These are phyloP conservation scores for Funneliformis mosseae DNA, from an alignment of 192 early-diverging fungal species.

Conservation along the genomic window DNA sequence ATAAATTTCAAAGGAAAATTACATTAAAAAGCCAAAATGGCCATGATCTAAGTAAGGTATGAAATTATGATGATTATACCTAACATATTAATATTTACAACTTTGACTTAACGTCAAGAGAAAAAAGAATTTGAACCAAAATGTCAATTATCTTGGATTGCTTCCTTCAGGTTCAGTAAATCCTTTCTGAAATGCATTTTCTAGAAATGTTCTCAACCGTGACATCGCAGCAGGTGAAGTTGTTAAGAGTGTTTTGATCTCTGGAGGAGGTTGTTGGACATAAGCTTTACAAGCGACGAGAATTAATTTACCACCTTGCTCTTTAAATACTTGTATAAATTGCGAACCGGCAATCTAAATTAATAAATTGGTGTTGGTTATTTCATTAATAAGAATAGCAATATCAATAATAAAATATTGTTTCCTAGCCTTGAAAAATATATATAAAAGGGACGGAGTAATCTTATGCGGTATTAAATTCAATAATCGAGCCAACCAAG, in stretches of 20 bases:
- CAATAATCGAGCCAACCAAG: conserved; percentile 68
- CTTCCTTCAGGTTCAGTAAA: conserved; percentile 12
- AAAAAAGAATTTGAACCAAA: too few relatives aligned
- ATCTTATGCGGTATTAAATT: conserved; percentile 70
- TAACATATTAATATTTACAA: too few relatives aligned
- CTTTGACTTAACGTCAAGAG: too few relatives aligned
- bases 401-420: not conserved
- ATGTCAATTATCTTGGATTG: not conserved
- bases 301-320: not conserved
- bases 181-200: not conserved
- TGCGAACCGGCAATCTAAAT: not conserved
- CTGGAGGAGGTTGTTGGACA: not conserved
- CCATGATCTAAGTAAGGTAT: too few relatives aligned
- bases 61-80: too few relatives aligned
- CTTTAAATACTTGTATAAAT: not conserved
- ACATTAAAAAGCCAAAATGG: too few relatives aligned
- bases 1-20: too few relatives aligned
- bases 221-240: conserved; percentile 21
- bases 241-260: not conserved
- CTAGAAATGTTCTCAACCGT: conserved; percentile 15
- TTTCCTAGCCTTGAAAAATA: not conserved
- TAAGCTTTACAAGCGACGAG: not conserved
- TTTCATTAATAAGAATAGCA: not conserved
- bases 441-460: conserved; percentile 48
- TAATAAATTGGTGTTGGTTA: not conserved